Evolutionary conservation across 108 stramenopile species (phyloP).

Genomic region (Discostella stelligeroides): DNA sequence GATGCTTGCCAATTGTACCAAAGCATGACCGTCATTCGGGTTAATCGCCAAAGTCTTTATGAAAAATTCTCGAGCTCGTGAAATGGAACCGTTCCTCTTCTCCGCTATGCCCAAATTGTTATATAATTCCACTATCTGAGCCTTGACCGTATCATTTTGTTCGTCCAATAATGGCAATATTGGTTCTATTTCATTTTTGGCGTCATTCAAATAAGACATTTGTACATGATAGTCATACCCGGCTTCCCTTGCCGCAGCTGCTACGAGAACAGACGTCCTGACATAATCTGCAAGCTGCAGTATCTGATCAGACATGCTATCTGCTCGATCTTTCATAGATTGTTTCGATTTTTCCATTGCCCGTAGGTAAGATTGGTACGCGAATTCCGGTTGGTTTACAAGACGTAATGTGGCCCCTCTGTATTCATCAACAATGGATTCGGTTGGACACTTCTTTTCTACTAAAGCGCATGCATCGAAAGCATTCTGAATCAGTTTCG

Average conservation of each 20-base stretch:
- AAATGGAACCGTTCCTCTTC: slow-evolving; percentile 22
- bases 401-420: slow-evolving; percentile 24
- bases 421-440: slow-evolving; percentile 33
- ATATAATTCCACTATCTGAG: slow-evolving; percentile 14
- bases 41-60: slow-evolving; percentile 27
- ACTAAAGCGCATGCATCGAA: slow-evolving; percentile 25
- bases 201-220: slow-evolving; percentile 21
- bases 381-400: slow-evolving; percentile 25
- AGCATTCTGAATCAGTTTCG: slow-evolving; percentile 2
- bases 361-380: slow-evolving; percentile 23
- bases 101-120: slow-evolving; percentile 32
- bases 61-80: slow-evolving; percentile 16
- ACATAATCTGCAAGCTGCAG: not conserved
- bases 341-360: slow-evolving; percentile 29
- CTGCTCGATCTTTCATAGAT: not conserved
- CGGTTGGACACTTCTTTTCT: slow-evolving; percentile 20
- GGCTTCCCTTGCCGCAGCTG: slow-evolving; percentile 36
- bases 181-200: slow-evolving; percentile 9
- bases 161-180: slow-evolving; percentile 1
- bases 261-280: slow-evolving; percentile 20
- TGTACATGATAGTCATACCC: slow-evolving; percentile 15
- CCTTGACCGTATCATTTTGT: slow-evolving; percentile 1
- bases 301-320: not conserved
- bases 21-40: slow-evolving; percentile 31
- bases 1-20: slow-evolving; percentile 36